Base-by-base conservation (phyloP, 148 eudicot species). In the Vaccinium myrtillus region DNA sequence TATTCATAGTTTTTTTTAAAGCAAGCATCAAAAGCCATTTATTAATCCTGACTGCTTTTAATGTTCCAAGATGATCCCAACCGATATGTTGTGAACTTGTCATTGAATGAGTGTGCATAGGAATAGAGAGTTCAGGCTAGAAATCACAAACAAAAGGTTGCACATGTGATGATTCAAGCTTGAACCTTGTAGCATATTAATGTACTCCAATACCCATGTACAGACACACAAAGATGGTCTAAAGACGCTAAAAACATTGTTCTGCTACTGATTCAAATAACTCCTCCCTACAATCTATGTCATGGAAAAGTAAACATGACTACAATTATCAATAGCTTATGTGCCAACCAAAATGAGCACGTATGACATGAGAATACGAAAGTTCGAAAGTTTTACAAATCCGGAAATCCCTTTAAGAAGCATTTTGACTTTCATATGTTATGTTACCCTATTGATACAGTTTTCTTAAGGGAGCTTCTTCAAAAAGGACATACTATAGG, bases 1-100 rank as follows among this genome's bases (percentile, higher is more conserved):
- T 43, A 43, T 43, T 43, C 6, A 0, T 5, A 43, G 6, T 43
- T 43, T 43, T 43, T 43, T 43, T 43, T 53, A 6, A 82, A 63
- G 27, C 61, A 81, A 70, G 25, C 75, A 43, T 63, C 25, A 39
- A 61, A 39, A 15, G 36, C 36, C 63, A 9, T 30, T 21, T 53
- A 65, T 61, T 23, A 65, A 13, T 23, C 23, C 43, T 58, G 82
- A 23, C 70, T 43, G 23, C 43, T 21, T n/a, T 59, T 80, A 79
- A 36, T 30, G 32, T 30, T 77, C 36, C 81, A 55, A 79, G 81
- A 79, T 54, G 49, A 79, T 80, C 46, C 30, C 71, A 59, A 54
- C 49, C n/a, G 0, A 79, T 32, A 2, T 79, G 16, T 16, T 36
- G 27, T 7, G 12, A 67, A 5, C 8, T 30, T 36, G 27, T 7